These are phyloP conservation scores for Endocalyx cinctus DNA, from an alignment of 2,329 filamentous ascomycete species.

Conservation along the genomic window DNA sequence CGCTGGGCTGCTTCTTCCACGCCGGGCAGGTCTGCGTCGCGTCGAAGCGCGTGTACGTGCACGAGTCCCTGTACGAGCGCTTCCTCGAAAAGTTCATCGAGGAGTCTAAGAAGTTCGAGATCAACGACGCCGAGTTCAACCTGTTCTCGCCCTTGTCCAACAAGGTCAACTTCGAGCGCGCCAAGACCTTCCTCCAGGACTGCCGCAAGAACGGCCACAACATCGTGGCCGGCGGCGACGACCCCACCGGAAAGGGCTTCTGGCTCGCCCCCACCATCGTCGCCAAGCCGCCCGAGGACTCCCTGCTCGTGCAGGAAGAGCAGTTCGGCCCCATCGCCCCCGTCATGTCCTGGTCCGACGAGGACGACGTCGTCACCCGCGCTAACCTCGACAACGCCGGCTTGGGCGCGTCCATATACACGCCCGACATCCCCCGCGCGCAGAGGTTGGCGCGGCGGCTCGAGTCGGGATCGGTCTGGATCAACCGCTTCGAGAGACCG, in stretches of 20 bases:
- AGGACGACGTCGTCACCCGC: constrained; percentile 53
- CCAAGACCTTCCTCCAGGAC: constrained; percentile 51
- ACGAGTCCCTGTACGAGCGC: constrained; percentile 53
- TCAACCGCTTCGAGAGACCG: constrained; percentile 41
- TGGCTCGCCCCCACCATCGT: constrained; percentile 58
- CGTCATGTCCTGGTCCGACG: constrained; percentile 55
- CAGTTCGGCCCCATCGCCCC: constrained; percentile 63
- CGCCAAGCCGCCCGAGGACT: constrained; percentile 50
- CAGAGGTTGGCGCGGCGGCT: constrained; percentile 48
- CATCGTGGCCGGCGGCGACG: constrained; percentile 44
- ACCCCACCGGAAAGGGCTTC: constrained; percentile 41
- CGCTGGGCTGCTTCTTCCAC: constrained; percentile 45
- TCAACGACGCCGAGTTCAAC: constrained; percentile 29
- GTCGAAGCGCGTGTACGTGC: constrained; percentile 57
- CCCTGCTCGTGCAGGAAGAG: constrained; percentile 53
- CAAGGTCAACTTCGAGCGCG: constrained; percentile 58
- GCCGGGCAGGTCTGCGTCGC: constrained; percentile 52
- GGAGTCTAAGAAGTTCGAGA: constrained; percentile 39
- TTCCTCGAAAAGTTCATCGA: constrained; percentile 42
- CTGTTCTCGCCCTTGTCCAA: constrained; percentile 61
- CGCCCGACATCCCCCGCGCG: constrained; percentile 45
- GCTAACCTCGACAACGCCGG: constrained; percentile 89
- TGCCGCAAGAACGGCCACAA: constrained; percentile 49
- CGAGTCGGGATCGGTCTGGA: constrained; percentile 56
- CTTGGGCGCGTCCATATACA: constrained; percentile 68